A percentile compares a stretch with the other conserved stretches of the same genome.
Evolutionary conservation across 2,329 filamentous ascomycete genomes (phyloP).

Genomic region (Aspergillus tanneri): DNA sequence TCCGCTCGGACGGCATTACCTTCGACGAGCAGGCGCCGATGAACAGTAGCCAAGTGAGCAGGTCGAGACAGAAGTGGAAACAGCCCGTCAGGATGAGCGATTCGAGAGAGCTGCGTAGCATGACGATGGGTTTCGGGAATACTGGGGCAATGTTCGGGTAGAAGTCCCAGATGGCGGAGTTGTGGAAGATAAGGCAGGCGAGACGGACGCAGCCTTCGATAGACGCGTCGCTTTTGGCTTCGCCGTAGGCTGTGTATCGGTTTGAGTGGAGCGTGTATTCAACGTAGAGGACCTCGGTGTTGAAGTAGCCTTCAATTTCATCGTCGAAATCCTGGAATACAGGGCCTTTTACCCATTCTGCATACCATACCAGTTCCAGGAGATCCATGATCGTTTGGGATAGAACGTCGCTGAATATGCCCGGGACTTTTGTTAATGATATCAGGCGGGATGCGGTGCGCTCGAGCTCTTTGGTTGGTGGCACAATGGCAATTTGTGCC

Average conservation of each 20-base stretch:
- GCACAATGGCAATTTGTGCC: conserved; percentile 27
- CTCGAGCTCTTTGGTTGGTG: conserved; percentile 32
- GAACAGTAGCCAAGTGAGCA: conserved; percentile 41
- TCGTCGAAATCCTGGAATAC: conserved; percentile 33
- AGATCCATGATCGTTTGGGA: conserved; percentile 37
- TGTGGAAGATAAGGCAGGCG: conserved; percentile 40
- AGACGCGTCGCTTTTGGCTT: conserved; percentile 36
- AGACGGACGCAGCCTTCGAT: conserved; percentile 42
- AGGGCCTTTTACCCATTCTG: conserved; percentile 38
- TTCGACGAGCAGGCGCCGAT: conserved; percentile 34
- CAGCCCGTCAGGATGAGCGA: conserved; percentile 32
- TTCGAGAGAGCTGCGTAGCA: conserved; percentile 34
- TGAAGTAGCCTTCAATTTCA: conserved; percentile 41
- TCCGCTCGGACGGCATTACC: conserved; percentile 23
- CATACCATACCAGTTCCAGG: conserved; percentile 36
- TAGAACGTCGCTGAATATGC: conserved; percentile 34
- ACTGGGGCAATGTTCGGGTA: conserved; percentile 38
- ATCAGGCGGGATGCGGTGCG: conserved; percentile 34
- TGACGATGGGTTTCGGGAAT: conserved; percentile 35
- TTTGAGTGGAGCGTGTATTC: conserved; percentile 40
- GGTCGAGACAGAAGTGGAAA: conserved; percentile 33
- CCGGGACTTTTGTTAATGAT: conserved; percentile 35
- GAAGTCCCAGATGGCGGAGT: conserved; percentile 41
- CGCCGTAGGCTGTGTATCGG: conserved; percentile 36
- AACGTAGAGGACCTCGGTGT: conserved; percentile 40